Percentiles rank a stretch among this genome's conserved stretches.
These are phyloP conservation scores for Tarenaya hassleriana DNA, from an alignment of 345 rosid species.

Conservation along the genomic window DNA sequence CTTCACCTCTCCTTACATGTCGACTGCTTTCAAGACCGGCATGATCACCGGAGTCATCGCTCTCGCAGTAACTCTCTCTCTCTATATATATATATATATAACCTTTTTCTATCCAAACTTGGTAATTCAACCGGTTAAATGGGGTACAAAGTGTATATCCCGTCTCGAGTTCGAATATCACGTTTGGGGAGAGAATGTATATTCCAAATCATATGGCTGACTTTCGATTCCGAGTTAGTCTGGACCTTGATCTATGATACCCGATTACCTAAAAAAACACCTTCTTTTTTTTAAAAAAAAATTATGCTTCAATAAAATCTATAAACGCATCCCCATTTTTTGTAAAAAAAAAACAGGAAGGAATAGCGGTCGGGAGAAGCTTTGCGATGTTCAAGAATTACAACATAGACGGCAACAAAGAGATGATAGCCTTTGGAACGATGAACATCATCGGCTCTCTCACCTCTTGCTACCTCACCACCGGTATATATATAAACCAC, in stretches of 20 bases:
- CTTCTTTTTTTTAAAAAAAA: background rate
- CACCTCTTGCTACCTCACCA: conserved; percentile 84
- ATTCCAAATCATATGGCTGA: too few species aligned
- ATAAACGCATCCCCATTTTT: conserved; percentile 5
- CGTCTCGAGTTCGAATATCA: too few species aligned
- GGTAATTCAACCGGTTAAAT: too few species aligned
- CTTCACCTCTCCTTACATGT: conserved; percentile 59
- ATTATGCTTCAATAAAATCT: background rate
- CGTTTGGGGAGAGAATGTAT: too few species aligned
- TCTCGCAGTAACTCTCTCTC: conserved; percentile 57
- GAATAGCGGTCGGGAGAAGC: conserved; percentile 89
- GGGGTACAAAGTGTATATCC: too few species aligned
- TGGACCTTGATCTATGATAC: too few species aligned
- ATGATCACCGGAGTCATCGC: conserved; percentile 79
- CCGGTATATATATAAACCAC: conserved; percentile 37
- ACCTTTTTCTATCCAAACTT: too few species aligned
- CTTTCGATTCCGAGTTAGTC: too few species aligned
- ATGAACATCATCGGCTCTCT: conserved; percentile 93
- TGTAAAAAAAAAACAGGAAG: conserved; percentile 56
- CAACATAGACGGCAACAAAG: conserved; percentile 92
- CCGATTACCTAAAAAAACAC: too few species aligned
- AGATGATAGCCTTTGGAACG: conserved; percentile 89
- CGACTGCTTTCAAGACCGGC: conserved; percentile 65
- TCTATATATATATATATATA: background rate
- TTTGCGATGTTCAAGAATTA: conserved; percentile 89